These are phyloP conservation scores for Neoconidiobolus thromboides DNA, from an alignment of 371 early-diverging fungal species.

Conservation along the genomic window DNA sequence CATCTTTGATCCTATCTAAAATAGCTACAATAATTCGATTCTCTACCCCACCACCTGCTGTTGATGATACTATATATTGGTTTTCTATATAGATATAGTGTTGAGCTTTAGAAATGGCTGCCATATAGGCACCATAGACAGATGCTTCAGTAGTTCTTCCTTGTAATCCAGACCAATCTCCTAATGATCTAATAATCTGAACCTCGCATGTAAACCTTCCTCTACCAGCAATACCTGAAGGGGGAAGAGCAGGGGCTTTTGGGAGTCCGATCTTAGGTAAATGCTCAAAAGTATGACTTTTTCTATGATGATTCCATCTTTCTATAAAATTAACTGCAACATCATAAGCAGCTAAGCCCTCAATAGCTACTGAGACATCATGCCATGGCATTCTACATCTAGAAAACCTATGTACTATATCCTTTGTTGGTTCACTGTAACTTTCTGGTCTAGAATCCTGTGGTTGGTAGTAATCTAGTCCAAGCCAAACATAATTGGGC, in stretches of 20 bases:
- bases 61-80: constrained; percentile 64
- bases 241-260: constrained; percentile 13
- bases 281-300: constrained; percentile 15
- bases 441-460: constrained; percentile 1
- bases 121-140: constrained; percentile 64
- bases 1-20: constrained; percentile 51
- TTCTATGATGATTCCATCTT: constrained; percentile 65
- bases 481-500: not conserved
- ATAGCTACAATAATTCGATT: constrained; percentile 41
- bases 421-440: not conserved
- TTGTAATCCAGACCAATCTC: constrained; percentile 30
- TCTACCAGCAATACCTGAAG: constrained; percentile 21
- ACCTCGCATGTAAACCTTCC: constrained; percentile 37
- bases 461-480: constrained; percentile 3
- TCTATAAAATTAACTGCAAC: constrained; percentile 71
- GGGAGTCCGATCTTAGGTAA: constrained; percentile 23
- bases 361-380: constrained; percentile 45
- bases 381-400: constrained; percentile 82
- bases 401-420: not conserved
- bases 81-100: constrained; percentile 87
- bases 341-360: constrained; percentile 47
- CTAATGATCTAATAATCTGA: constrained; percentile 42
- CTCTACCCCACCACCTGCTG: constrained; percentile 27
- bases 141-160: constrained; percentile 43
- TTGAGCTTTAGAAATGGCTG: constrained; percentile 43